phyloP scores from a whole-genome alignment of 2,329 filamentous ascomycete species.

The Fusarium hainanense region DNA sequence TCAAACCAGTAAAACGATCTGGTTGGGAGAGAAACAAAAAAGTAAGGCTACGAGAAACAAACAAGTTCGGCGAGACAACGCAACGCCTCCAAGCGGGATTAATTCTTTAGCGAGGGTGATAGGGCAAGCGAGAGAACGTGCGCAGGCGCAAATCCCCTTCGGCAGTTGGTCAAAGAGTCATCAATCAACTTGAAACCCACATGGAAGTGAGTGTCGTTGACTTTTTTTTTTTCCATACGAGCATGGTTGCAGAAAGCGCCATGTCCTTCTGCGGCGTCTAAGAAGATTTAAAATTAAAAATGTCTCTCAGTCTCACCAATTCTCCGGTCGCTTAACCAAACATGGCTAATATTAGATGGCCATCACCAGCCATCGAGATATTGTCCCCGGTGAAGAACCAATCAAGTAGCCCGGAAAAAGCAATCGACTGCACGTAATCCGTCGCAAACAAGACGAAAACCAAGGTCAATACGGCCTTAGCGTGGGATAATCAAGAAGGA shows the following conservation, averaged over 20 bases:
- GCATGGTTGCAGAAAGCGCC: conserved; percentile 18
- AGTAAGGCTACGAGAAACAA: background rate
- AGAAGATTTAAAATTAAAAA: no score
- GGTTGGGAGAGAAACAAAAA: background rate
- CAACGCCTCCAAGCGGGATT: background rate
- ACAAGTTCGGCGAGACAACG: background rate
- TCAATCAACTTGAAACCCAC: background rate
- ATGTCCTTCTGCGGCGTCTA: conserved; percentile 28
- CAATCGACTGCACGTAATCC: background rate
- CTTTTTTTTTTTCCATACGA: conserved; percentile 4
- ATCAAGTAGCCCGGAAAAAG: background rate
- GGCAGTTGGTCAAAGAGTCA: conserved; percentile 5
- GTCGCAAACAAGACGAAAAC: background rate
- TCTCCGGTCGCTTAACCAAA: conserved; percentile 3
- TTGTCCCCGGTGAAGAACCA: background rate
- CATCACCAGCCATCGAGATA: conserved; percentile 14
- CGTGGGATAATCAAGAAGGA: background rate
- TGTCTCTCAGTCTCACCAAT: background rate
- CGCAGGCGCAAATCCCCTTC: background rate
- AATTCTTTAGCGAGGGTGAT: background rate
- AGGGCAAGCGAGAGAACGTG: background rate
- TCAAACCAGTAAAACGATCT: background rate
- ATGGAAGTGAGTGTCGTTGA: background rate
- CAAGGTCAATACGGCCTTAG: background rate
- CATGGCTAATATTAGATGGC: conserved; percentile 17